Evolutionary conservation across 2,329 filamentous ascomycete genomes (phyloP).

Genomic region (Clathrospora elynae): DNA sequence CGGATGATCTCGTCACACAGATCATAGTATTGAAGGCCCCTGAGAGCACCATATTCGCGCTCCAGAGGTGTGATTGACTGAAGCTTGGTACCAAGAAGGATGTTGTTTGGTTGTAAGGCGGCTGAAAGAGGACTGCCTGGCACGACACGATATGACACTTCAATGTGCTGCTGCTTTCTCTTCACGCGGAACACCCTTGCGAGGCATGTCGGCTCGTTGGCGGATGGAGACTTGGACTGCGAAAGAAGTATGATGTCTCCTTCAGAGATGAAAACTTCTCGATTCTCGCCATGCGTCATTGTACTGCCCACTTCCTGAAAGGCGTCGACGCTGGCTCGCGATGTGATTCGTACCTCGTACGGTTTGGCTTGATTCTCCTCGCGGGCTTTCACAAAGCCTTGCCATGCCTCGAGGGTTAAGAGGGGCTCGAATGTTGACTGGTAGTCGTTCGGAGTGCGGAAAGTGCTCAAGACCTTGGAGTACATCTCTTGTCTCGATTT

Average conservation of each 20-base stretch:
- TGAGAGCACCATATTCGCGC: constrained; percentile 89
- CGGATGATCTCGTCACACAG: constrained; percentile 89
- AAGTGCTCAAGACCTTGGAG: constrained; percentile 75
- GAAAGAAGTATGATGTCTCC: constrained; percentile 90
- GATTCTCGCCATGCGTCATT: constrained; percentile 72
- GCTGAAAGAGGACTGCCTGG: constrained; percentile 67
- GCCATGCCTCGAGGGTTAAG: constrained; percentile 92
- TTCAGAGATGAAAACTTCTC: constrained; percentile 75
- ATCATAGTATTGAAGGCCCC: constrained; percentile 93
- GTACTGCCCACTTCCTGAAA: constrained; percentile 90
- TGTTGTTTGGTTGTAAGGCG: constrained; percentile 69
- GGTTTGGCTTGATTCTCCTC: constrained; percentile 81
- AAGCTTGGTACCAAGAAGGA: constrained; percentile 78
- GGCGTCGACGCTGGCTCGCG: constrained; percentile 86
- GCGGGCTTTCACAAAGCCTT: constrained; percentile 85
- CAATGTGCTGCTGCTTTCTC: constrained; percentile 78
- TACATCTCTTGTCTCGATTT: constrained; percentile 71
- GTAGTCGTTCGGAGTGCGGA: constrained; percentile 77
- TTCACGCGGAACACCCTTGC: constrained; percentile 80
- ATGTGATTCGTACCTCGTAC: constrained; percentile 86
- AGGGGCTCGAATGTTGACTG: constrained; percentile 89
- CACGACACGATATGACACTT: constrained; percentile 85
- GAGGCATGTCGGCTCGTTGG: constrained; percentile 76
- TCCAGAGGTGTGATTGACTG: constrained; percentile 94
- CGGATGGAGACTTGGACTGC: constrained; percentile 71